Percentiles rank a stretch among this genome's conserved stretches.
These are phyloP conservation scores for Calophaca sinica DNA, from an alignment of 306 rosid genomes.

Conservation along the genomic window DNA sequence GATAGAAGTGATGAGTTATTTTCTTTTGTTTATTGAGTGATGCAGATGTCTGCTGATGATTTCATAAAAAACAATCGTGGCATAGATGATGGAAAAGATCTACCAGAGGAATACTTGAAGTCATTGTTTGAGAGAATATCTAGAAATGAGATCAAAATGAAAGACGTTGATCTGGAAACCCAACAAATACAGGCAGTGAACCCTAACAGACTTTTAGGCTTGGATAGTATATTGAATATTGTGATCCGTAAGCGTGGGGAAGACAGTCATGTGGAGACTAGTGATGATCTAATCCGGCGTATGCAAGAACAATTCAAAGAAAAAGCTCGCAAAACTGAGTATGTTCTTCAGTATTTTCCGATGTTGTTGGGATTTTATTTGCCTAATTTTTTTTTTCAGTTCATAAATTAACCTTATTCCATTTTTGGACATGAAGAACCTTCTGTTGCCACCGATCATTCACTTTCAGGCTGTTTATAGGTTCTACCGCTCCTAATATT, in stretches of 20 bases:
- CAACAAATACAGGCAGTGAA: conserved; percentile 88
- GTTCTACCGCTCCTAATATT: conserved; percentile 33
- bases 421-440: conserved; percentile 27
- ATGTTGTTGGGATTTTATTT: conserved; percentile 22
- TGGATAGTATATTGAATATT: conserved; percentile 93
- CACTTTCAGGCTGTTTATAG: conserved; percentile 23
- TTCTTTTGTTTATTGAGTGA: conserved; percentile 42
- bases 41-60: conserved; percentile 99
- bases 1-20: conserved; percentile 39
- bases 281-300: conserved; percentile 90
- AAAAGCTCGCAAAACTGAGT: conserved; percentile 99
- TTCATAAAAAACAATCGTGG: conserved; percentile 99
- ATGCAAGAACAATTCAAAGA: conserved; percentile 99
- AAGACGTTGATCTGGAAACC: conserved; percentile 82
- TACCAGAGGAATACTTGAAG: conserved; percentile 90
- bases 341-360: conserved; percentile 52
- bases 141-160: conserved; percentile 98
- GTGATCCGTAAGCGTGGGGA: conserved; percentile 92
- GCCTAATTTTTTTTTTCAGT: conserved; percentile 3
- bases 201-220: conserved; percentile 85
- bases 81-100: conserved; percentile 98
- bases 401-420: conserved; percentile 32
- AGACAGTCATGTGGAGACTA: conserved; percentile 86
- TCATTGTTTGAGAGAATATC: conserved; percentile 92
- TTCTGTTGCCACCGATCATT: conserved; percentile 24